Conservation (phyloP, 257 asterid genomes). For the Echium plantagineum region DNA sequence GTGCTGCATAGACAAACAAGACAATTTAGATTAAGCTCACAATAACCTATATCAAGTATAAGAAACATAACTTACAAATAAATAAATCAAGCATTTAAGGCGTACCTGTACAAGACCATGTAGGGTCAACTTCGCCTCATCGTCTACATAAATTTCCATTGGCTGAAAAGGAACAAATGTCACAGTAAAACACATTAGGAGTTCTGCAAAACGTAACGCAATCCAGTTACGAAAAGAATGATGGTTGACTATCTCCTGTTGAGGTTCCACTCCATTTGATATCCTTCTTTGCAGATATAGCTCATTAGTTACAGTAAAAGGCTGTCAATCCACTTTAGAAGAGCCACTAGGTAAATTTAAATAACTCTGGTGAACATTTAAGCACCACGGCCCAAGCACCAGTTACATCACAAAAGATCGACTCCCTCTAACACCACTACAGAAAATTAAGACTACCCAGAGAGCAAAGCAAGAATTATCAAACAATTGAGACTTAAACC, state of each 20-base stretch:
- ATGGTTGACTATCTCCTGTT: background rate
- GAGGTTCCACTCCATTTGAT: background rate
- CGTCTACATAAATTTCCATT: conserved; percentile 95
- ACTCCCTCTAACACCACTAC: background rate
- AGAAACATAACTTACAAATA: background rate
- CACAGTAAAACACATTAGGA: conserved; percentile 78
- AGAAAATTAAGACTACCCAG: too few relatives aligned
- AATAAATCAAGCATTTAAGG: background rate
- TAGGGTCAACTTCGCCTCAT: conserved; percentile 91
- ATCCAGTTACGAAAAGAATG: background rate
- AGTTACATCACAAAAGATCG: too few relatives aligned
- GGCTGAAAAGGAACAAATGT: conserved; percentile 84
- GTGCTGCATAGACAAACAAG: conserved; percentile 38
- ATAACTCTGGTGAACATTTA: background rate
- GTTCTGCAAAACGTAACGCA: conserved; percentile 3
- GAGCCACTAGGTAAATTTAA: too few relatives aligned
- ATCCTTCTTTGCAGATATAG: background rate
- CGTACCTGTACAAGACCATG: conserved; percentile 91
- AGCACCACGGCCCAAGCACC: background rate
- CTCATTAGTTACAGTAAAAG: background rate
- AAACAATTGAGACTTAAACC: background rate
- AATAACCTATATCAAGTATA: background rate
- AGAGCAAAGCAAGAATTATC: too few relatives aligned
- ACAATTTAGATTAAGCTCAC: background rate
- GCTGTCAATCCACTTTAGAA: background rate